Conservation (phyloP, 352 stramenopile species). For the Globisporangium irregulare region DNA sequence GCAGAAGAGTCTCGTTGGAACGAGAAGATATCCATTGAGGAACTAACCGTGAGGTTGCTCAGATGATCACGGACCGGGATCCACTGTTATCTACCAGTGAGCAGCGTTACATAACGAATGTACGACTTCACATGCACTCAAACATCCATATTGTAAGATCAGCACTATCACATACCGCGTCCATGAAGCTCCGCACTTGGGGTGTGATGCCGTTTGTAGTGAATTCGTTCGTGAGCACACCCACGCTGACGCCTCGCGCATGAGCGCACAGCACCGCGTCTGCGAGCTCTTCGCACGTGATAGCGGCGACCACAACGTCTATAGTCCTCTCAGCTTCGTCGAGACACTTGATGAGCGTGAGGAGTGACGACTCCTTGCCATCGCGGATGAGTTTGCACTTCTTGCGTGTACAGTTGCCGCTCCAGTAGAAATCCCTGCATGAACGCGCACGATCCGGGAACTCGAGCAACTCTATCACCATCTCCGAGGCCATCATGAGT, state of each 20-base stretch:
- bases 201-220: constrained; percentile 1
- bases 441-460: constrained; percentile 3
- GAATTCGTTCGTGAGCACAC: constrained; percentile 51
- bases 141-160: no score
- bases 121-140: no score
- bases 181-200: background rate
- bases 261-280: constrained; percentile 49
- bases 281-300: constrained; percentile 65
- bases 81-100: background rate
- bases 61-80: background rate
- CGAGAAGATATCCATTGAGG: background rate
- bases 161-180: background rate
- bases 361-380: constrained; percentile 22
- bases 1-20: no score
- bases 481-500: background rate
- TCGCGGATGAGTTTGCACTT: constrained; percentile 1
- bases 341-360: constrained; percentile 45
- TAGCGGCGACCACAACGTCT: constrained; percentile 65
- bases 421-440: constrained; percentile 7
- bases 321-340: constrained; percentile 35
- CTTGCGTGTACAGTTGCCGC: background rate
- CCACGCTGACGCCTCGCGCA: constrained; percentile 41
- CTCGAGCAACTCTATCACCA: background rate
- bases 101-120: no score
- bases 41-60: background rate